phyloP scores from a whole-genome alignment of 805 yeast genomes.

The Saccharomycopsis fodiens region DNA sequence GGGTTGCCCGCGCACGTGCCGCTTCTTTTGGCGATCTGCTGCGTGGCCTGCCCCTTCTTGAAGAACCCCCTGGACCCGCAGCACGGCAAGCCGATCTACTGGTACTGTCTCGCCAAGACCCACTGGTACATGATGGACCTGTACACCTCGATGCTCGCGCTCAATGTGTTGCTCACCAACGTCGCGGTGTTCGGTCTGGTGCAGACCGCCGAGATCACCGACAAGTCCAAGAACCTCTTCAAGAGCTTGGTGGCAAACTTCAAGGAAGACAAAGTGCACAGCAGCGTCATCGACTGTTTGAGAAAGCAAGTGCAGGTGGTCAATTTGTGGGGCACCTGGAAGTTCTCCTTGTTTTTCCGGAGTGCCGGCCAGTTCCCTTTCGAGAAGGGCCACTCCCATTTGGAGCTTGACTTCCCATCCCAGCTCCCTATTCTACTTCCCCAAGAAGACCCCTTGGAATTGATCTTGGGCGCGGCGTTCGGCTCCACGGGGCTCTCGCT shows the following conservation, averaged over 20 bases:
- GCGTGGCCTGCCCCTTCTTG: neutral
- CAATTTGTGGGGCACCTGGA: constrained; percentile 6
- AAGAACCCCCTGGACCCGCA: neutral
- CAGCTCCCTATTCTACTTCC: neutral
- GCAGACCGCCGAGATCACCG: neutral
- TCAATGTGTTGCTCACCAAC: neutral
- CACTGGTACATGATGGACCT: constrained; percentile 5
- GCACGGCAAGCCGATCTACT: constrained; percentile 6
- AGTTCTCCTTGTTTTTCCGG: neutral
- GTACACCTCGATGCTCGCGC: neutral
- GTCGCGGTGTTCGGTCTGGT: neutral
- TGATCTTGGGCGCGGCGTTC: neutral
- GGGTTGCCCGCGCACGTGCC: constrained; percentile 2
- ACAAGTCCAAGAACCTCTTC: neutral
- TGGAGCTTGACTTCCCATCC: constrained; percentile 1
- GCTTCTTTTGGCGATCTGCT: constrained; percentile 8
- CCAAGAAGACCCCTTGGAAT: neutral
- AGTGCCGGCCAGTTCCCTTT: constrained; percentile 1
- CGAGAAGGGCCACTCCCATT: neutral
- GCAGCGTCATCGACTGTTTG: neutral
- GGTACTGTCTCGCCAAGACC: constrained; percentile 6
- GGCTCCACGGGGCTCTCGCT: neutral
- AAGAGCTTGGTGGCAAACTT: neutral
- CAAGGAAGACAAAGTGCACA: neutral
- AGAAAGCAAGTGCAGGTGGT: neutral